phyloP scores from a whole-genome alignment of 2,329 filamentous ascomycete species.

The Cladobotryum protrusum region DNA sequence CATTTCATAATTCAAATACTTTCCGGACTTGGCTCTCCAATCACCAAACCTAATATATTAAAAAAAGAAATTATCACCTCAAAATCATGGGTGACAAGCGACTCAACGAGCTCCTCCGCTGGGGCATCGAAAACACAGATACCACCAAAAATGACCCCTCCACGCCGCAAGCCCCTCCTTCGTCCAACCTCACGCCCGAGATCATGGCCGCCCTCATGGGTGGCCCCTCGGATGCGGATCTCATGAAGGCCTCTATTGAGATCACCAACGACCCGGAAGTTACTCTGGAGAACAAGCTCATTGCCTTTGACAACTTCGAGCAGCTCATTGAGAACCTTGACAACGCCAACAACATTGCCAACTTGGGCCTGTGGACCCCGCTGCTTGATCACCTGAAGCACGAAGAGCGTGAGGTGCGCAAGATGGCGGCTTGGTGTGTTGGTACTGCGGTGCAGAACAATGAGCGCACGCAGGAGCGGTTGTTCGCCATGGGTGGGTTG shows the following conservation, averaged over 20 bases:
- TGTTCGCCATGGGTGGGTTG: conserved; percentile 59
- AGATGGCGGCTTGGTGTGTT: conserved; percentile 89
- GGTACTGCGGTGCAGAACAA: conserved; percentile 98
- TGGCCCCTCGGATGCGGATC: conserved; percentile 80
- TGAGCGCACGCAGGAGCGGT: conserved; percentile 69
- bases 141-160: conserved; percentile 22
- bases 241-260: conserved; percentile 81
- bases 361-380: conserved; percentile 73
- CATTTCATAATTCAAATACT: too few species aligned
- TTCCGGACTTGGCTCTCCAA: neutral
- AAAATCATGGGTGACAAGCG: conserved; percentile 37
- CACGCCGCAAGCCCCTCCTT: conserved; percentile 25
- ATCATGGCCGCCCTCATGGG: conserved; percentile 72
- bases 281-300: conserved; percentile 67
- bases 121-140: conserved; percentile 54
- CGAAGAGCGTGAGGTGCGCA: conserved; percentile 65
- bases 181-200: conserved; percentile 55
- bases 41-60: neutral
- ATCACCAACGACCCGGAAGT: conserved; percentile 62
- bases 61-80: neutral
- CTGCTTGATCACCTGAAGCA: conserved; percentile 64
- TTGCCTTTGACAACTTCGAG: conserved; percentile 92
- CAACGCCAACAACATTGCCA: conserved; percentile 91
- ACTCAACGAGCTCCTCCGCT: conserved; percentile 74
- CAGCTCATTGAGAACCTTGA: conserved; percentile 88